phyloP scores from a whole-genome alignment of 805 yeast genomes.

The Candida awuae region DNA sequence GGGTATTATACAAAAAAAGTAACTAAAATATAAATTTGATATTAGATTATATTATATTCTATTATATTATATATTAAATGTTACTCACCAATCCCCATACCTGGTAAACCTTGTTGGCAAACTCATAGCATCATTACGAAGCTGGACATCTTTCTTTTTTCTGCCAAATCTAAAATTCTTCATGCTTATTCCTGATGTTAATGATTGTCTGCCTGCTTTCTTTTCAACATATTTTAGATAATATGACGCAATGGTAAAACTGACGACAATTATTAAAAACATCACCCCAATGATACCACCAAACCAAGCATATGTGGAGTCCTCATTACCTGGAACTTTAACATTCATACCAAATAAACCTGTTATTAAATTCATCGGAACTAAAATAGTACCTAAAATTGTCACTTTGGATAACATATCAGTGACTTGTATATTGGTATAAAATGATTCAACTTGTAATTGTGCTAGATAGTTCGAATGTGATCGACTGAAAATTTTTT shows the following conservation, averaged over 20 bases:
- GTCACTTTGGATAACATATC: conserved; percentile 86
- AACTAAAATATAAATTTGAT: too few relatives aligned
- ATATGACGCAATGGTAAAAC: conserved; percentile 19
- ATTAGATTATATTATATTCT: too few relatives aligned
- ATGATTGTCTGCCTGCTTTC: conserved; percentile 8
- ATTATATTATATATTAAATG: too few relatives aligned
- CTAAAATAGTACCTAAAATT: conserved; percentile 77
- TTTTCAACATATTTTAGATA: conserved; percentile 21
- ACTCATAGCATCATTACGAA: conserved; percentile 23
- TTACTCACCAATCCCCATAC: conserved; percentile 25
- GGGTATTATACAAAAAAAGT: too few relatives aligned
- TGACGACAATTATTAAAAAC: conserved; percentile 18
- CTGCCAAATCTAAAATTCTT: conserved; percentile 26
- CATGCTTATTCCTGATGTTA: conserved; percentile 19
- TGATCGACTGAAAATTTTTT: conserved; percentile 85
- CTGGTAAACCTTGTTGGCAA: conserved; percentile 27
- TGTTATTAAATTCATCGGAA: conserved; percentile 84
- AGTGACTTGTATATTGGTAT: conserved; percentile 77
- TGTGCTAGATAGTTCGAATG: conserved; percentile 92
- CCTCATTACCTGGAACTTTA: conserved; percentile 60
- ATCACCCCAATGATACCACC: conserved; percentile 29
- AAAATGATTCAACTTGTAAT: conserved; percentile 84
- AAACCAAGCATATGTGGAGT: conserved; percentile 45
- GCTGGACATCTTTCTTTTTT: conserved; percentile 13
- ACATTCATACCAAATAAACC: conserved; percentile 98